phyloP scores from a whole-genome alignment of 1,284 basidiomycete genomes.

The Jaminaea rosea region DNA sequence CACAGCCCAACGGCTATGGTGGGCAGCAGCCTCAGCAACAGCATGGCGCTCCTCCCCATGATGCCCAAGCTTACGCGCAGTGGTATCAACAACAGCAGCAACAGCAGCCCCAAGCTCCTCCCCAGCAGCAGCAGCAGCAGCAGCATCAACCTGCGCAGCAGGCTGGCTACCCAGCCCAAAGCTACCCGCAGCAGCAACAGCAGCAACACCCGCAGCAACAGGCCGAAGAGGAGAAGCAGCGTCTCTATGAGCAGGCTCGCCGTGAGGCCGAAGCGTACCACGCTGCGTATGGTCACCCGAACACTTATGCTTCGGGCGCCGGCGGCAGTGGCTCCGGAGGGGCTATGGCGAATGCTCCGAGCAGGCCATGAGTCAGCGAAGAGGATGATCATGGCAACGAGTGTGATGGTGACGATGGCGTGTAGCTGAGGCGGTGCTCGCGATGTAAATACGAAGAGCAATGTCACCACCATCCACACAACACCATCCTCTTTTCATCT shows the following conservation, averaged over 20 bases:
- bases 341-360: background rate
- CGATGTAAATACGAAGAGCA: no score
- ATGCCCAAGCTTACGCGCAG: background rate
- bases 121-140: slow-evolving; percentile 21
- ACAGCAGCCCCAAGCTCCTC: no score
- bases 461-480: no score
- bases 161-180: no score
- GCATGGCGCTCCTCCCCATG: background rate
- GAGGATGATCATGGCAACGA: no score
- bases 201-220: background rate
- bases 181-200: background rate
- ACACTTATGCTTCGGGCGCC: background rate
- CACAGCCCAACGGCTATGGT: background rate
- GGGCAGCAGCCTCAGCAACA: background rate
- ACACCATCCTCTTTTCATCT: no score
- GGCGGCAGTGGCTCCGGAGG: slow-evolving; percentile 7
- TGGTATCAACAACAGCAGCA: background rate
- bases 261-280: slow-evolving; percentile 42
- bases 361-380: no score
- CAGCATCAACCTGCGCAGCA: background rate
- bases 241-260: slow-evolving; percentile 27
- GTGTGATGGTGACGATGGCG: no score
- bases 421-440: no score
- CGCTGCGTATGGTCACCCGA: background rate
- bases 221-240: background rate